Conservation (phyloP, 2,329 filamentous ascomycete genomes). For the Arthroderma sp. region DNA sequence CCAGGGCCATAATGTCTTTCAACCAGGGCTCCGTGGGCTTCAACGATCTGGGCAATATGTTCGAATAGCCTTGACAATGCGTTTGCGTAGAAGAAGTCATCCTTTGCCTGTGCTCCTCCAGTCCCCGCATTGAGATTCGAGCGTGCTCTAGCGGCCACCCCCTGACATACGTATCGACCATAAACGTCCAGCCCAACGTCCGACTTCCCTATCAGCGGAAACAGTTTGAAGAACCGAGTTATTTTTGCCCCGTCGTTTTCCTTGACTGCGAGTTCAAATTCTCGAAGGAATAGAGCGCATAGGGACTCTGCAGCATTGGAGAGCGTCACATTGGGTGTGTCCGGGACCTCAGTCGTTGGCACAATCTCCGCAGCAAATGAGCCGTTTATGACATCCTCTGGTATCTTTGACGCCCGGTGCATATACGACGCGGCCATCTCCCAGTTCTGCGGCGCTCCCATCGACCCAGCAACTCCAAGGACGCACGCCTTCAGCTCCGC, state of each 20-base stretch:
- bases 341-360: slow-evolving; percentile 88
- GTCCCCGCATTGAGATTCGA: slow-evolving; percentile 61
- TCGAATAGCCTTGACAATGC: slow-evolving; percentile 87
- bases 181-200: slow-evolving; percentile 91
- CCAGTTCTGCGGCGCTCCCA: slow-evolving; percentile 98
- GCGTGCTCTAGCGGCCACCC: slow-evolving; percentile 74
- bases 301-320: slow-evolving; percentile 79
- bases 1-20: slow-evolving; percentile 86
- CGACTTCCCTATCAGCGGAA: slow-evolving; percentile 79
- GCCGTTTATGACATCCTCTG: slow-evolving; percentile 65
- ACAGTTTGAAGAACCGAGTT: slow-evolving; percentile 95
- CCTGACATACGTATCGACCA: slow-evolving; percentile 88
- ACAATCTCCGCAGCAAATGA: slow-evolving; percentile 86
- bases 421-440: slow-evolving; percentile 89
- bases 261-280: slow-evolving; percentile 83
- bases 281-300: slow-evolving; percentile 78
- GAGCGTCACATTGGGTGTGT: slow-evolving; percentile 75
- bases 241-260: slow-evolving; percentile 82
- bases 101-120: slow-evolving; percentile 49
- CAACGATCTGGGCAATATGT: slow-evolving; percentile 93
- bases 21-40: slow-evolving; percentile 78
- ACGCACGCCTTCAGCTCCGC: slow-evolving; percentile 95
- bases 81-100: slow-evolving; percentile 83
- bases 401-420: slow-evolving; percentile 67
- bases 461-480: slow-evolving; percentile 83